Percentiles rank a stretch among this genome's conserved stretches.
Evolutionary conservation across 768 basidiomycete species (phyloP).

Genomic region (Leccinum broughii): DNA sequence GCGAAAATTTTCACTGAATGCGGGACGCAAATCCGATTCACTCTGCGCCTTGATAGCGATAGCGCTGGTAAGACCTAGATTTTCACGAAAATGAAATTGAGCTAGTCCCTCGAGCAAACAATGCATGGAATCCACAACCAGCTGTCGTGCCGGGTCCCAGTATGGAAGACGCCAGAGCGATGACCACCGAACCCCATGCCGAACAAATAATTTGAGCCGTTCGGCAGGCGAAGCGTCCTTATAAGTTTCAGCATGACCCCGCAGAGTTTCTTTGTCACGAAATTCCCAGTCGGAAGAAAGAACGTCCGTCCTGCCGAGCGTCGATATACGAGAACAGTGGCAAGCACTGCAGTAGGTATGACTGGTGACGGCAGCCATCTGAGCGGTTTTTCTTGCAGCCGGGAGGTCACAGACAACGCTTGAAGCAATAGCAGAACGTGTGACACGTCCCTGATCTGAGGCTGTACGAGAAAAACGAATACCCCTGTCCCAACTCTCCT

Average conservation of each 20-base stretch:
- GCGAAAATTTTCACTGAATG: too few species aligned
- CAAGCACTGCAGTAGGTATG: not conserved
- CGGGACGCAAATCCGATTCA: too few species aligned
- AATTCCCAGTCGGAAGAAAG: not conserved
- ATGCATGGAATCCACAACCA: slow-evolving; percentile 28
- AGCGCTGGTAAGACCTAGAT: too few species aligned
- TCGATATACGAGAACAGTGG: not conserved
- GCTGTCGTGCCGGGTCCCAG: slow-evolving; percentile 22
- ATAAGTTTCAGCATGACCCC: not conserved
- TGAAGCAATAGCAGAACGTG: not conserved
- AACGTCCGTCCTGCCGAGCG: not conserved
- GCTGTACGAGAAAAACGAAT: slow-evolving; percentile 14
- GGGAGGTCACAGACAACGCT: not conserved
- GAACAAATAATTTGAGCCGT: not conserved
- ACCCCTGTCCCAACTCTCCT: not conserved
- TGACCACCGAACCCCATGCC: slow-evolving; percentile 18
- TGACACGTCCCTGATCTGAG: not conserved
- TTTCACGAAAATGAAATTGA: not conserved
- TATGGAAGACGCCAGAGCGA: slow-evolving; percentile 19
- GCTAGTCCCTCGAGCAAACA: slow-evolving; percentile 4
- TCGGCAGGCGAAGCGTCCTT: not conserved
- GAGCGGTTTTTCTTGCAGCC: not conserved
- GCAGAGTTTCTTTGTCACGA: not conserved
- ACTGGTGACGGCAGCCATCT: not conserved
- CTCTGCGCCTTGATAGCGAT: too few species aligned